These are phyloP conservation scores for Tetracladium maxilliforme DNA, from an alignment of 2,329 filamentous ascomycete genomes.

Conservation along the genomic window DNA sequence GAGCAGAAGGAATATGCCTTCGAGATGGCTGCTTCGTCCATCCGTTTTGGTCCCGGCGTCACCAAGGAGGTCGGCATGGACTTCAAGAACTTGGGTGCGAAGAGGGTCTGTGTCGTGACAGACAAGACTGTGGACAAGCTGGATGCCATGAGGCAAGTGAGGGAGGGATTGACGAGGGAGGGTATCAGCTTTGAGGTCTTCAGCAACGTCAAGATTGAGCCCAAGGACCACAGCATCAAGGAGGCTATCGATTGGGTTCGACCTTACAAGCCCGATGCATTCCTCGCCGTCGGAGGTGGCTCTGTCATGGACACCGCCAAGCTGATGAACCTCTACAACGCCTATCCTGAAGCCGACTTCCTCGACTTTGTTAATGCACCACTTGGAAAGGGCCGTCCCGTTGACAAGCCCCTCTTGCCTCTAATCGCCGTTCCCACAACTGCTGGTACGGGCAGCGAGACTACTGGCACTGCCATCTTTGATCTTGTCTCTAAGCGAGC, in stretches of 20 bases:
- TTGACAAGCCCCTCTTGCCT: constrained; percentile 56
- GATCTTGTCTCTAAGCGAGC: constrained; percentile 79
- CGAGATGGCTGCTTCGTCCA: constrained; percentile 92
- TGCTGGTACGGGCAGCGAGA: constrained; percentile 81
- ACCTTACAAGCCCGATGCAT: constrained; percentile 70
- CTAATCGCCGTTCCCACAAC: constrained; percentile 77
- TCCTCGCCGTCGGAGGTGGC: constrained; percentile 82
- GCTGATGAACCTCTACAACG: constrained; percentile 92
- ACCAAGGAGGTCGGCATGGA: constrained; percentile 98
- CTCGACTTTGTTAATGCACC: constrained; percentile 97
- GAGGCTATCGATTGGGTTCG: constrained; percentile 82
- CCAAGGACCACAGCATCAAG: constrained; percentile 76
- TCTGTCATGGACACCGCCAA: constrained; percentile 98
- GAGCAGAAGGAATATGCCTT: constrained; percentile 93
- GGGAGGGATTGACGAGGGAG: constrained; percentile 64
- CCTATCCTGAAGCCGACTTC: constrained; percentile 84
- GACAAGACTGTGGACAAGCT: constrained; percentile 70
- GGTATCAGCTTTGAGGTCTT: constrained; percentile 72
- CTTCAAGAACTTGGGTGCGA: constrained; percentile 76
- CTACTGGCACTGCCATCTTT: constrained; percentile 95
- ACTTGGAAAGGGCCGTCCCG: constrained; percentile 67
- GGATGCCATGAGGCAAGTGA: constrained; percentile 78
- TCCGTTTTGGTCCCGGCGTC: constrained; percentile 83
- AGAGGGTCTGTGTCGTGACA: constrained; percentile 83
- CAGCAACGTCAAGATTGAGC: constrained; percentile 70